phyloP scores from a whole-genome alignment of 2,329 filamentous ascomycete species.

The Aspergillus texensis region DNA sequence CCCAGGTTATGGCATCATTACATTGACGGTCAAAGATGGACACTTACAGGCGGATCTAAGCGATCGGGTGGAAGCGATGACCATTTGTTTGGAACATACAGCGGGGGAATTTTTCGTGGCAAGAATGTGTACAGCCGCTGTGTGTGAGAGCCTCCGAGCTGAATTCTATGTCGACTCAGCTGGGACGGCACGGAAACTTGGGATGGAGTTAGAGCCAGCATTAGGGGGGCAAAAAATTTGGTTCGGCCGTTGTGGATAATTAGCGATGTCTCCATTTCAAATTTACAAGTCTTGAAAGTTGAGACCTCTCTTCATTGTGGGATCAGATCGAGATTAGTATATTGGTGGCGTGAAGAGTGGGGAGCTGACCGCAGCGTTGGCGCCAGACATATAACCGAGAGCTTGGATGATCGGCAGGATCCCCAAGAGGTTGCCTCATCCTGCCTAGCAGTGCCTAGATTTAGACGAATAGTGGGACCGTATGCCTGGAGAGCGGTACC shows the following conservation, averaged over 20 bases:
- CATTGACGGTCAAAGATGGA: constrained; percentile 4
- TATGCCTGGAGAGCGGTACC: not conserved
- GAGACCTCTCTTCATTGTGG: not conserved
- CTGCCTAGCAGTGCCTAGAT: constrained; percentile 5
- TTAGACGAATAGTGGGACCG: not conserved
- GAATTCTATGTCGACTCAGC: constrained; percentile 20
- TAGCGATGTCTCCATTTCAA: not conserved
- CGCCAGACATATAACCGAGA: not conserved
- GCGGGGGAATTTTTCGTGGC: constrained; percentile 25
- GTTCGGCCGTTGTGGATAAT: constrained; percentile 12
- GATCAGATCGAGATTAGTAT: not conserved
- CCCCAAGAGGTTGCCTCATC: constrained; percentile 3
- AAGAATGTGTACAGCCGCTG: not conserved
- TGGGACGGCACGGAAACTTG: constrained; percentile 14
- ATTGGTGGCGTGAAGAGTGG: not conserved
- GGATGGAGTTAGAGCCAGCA: constrained; percentile 17
- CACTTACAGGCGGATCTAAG: constrained; percentile 15
- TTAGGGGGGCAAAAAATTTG: constrained; percentile 21
- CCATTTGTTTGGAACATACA: constrained; percentile 18
- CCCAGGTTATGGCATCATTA: constrained; percentile 9
- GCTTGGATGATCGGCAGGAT: not conserved
- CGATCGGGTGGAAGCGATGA: constrained; percentile 13
- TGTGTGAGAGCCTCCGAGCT: not conserved
- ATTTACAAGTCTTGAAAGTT: not conserved
- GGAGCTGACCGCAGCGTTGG: not conserved